phyloP scores from a whole-genome alignment of 2,329 filamentous ascomycete genomes.

The Verticillium dahliae region DNA sequence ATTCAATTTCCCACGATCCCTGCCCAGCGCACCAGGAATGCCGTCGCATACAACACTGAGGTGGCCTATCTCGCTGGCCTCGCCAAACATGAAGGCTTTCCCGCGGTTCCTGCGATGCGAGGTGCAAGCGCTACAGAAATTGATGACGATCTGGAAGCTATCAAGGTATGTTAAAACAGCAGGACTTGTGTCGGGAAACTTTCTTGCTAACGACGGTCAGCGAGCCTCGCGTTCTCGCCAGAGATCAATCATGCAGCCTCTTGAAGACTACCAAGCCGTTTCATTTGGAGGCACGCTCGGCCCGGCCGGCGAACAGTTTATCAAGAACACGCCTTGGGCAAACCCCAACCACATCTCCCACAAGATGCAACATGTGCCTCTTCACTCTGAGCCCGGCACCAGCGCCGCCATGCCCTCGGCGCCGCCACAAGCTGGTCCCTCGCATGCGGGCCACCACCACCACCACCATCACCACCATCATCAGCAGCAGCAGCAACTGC shows the following conservation, averaged over 20 bases:
- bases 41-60: slow-evolving; percentile 89
- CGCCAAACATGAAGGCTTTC: slow-evolving; percentile 93
- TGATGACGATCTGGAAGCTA: slow-evolving; percentile 82
- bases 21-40: slow-evolving; percentile 73
- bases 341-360: slow-evolving; percentile 78
- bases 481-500: too few relatives aligned
- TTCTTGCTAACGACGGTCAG: neutral
- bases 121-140: slow-evolving; percentile 67
- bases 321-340: slow-evolving; percentile 87
- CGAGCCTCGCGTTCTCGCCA: neutral
- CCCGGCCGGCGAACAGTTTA: slow-evolving; percentile 76
- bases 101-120: slow-evolving; percentile 80
- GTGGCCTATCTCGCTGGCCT: slow-evolving; percentile 86
- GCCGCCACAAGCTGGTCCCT: slow-evolving; percentile 5
- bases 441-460: neutral
- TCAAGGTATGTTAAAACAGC: slow-evolving; percentile 55
- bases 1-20: slow-evolving; percentile 73
- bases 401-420: slow-evolving; percentile 7
- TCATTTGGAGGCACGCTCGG: slow-evolving; percentile 43
- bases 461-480: neutral
- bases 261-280: slow-evolving; percentile 38
- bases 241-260: slow-evolving; percentile 24
- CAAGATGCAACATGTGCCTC: slow-evolving; percentile 35
- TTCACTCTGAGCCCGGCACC: slow-evolving; percentile 6
- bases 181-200: neutral